Evolutionary conservation across 441 rosid genomes (phyloP).

Genomic region (Lagerstroemia fauriei): DNA sequence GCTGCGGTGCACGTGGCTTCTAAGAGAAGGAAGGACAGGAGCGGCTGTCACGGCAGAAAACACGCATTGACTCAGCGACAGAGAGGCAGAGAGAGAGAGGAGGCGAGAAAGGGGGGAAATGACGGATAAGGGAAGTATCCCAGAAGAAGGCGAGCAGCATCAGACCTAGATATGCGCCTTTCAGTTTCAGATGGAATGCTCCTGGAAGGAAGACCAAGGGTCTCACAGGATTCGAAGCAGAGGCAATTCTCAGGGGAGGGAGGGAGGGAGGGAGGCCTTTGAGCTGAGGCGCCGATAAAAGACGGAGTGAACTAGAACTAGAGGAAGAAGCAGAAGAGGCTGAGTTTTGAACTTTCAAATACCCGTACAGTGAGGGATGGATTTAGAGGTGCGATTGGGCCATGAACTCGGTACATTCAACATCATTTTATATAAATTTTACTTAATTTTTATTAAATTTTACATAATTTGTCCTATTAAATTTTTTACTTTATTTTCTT

Average conservation of each 20-base stretch:
- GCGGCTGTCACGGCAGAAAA: constrained; percentile 20
- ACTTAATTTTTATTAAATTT: too few relatives aligned
- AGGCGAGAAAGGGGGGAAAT: constrained; percentile 22
- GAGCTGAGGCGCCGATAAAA: constrained; percentile 28
- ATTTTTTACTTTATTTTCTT: too few relatives aligned
- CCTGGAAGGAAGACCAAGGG: constrained; percentile 8
- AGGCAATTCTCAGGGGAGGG: not conserved
- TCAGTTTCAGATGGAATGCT: constrained; percentile 28
- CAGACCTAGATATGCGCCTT: constrained; percentile 10
- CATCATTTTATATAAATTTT: too few relatives aligned
- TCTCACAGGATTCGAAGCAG: not conserved
- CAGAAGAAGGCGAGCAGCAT: constrained; percentile 18
- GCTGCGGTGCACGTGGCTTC: constrained; percentile 15
- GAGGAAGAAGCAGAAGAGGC: not conserved
- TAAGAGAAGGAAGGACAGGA: constrained; percentile 32
- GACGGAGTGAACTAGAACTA: not conserved
- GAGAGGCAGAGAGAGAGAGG: constrained; percentile 14
- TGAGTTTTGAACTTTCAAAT: constrained; percentile 58
- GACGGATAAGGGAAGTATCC: constrained; percentile 17
- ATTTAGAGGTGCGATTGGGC: too few relatives aligned
- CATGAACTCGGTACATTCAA: too few relatives aligned
- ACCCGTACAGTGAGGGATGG: too few relatives aligned
- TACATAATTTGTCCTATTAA: too few relatives aligned
- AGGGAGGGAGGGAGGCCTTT: not conserved
- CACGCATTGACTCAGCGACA: not conserved